Conservation (phyloP, 2,329 filamentous ascomycete species). For the Ascochyta clinopodiicola region DNA sequence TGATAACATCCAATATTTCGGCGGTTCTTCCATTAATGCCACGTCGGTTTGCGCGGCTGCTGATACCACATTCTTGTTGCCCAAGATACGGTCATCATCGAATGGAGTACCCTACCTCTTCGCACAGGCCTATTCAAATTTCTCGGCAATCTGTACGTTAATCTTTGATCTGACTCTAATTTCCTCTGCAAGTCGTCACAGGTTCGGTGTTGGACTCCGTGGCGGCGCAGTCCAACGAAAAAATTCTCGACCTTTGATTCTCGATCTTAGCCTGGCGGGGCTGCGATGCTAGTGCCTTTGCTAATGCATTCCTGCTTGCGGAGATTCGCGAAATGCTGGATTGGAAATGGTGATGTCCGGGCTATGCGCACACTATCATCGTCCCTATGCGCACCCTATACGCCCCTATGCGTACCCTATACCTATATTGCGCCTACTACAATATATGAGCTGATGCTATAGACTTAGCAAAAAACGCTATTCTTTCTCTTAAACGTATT, state of each 20-base stretch:
- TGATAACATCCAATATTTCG: not conserved
- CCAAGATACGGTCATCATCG: not conserved
- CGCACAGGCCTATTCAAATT: not conserved
- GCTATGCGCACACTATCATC: no score
- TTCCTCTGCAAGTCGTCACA: not conserved
- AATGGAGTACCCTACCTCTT: not conserved
- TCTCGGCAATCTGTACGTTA: not conserved
- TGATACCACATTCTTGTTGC: not conserved
- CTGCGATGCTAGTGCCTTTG: slow-evolving; percentile 8
- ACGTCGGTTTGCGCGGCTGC: not conserved
- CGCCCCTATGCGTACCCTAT: no score
- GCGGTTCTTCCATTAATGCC: not conserved
- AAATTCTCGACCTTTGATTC: slow-evolving; percentile 3
- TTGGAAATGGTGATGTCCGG: not conserved
- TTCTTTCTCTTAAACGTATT: no score
- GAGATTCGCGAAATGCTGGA: not conserved
- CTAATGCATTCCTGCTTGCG: not conserved
- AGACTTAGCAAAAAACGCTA: no score
- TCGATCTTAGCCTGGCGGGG: slow-evolving; percentile 10
- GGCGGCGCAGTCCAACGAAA: not conserved
- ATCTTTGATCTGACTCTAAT: not conserved
- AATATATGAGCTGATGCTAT: no score
- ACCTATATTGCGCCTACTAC: no score
- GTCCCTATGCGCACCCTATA: no score
- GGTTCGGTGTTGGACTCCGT: not conserved